A percentile compares a stretch with the other conserved stretches of the same genome.
Conservation (phyloP, 1,284 basidiomycete species). For the Sparassis latifolia region DNA sequence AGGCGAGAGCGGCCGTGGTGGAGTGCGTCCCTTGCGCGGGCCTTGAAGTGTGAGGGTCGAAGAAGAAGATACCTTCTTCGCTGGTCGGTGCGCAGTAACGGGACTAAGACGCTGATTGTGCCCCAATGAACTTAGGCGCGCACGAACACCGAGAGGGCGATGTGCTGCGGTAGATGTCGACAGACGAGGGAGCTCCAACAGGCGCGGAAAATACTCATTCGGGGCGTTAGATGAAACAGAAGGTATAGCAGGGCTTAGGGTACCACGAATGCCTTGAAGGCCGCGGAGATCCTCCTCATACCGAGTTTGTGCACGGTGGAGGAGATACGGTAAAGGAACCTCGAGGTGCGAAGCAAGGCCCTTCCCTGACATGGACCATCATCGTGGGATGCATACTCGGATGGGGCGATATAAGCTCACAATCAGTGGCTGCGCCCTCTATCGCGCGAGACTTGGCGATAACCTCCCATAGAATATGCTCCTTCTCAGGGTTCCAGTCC, state of each 20-base stretch:
- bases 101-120: slow-evolving; percentile 8
- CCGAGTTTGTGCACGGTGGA: slow-evolving; percentile 71
- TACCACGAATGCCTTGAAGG: slow-evolving; percentile 60
- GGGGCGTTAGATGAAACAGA: slow-evolving; percentile 24
- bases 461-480: slow-evolving; percentile 76
- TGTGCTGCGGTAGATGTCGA: slow-evolving; percentile 7
- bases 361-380: slow-evolving; percentile 49
- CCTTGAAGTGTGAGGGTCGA: slow-evolving; percentile 63
- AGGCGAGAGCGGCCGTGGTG: slow-evolving; percentile 38
- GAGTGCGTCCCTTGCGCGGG: slow-evolving; percentile 31
- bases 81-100: slow-evolving; percentile 3
- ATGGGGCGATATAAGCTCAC: slow-evolving; percentile 35
- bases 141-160: slow-evolving; percentile 43
- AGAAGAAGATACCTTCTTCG: slow-evolving; percentile 52
- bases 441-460: slow-evolving; percentile 67
- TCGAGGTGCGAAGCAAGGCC: slow-evolving; percentile 69
- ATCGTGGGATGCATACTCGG: no score
- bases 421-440: slow-evolving; percentile 66
- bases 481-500: slow-evolving; percentile 77
- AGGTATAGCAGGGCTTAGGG: slow-evolving; percentile 30
- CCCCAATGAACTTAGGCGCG: slow-evolving; percentile 63
- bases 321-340: slow-evolving; percentile 73
- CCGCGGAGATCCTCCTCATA: slow-evolving; percentile 78
- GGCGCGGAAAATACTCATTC: slow-evolving; percentile 15
- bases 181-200: slow-evolving; percentile 10